phyloP scores from a whole-genome alignment of 805 yeast genomes.

The Starmera dryadoides region DNA sequence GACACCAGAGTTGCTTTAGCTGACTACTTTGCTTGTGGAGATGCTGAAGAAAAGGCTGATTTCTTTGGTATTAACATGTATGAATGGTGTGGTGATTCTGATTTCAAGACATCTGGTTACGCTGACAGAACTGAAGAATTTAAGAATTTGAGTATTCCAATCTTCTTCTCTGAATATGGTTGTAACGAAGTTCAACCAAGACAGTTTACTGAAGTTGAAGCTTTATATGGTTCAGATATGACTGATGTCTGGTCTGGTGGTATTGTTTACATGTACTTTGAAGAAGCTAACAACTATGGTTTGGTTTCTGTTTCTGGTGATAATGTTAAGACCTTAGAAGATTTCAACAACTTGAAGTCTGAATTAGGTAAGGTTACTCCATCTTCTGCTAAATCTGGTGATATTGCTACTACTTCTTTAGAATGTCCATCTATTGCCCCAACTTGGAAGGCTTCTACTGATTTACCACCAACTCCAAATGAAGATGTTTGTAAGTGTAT shows the following conservation, averaged over 20 bases:
- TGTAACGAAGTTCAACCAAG: constrained; percentile 74
- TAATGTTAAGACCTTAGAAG: constrained; percentile 51
- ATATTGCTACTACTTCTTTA: constrained; percentile 28
- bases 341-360: constrained; percentile 49
- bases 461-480: constrained; percentile 75
- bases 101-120: constrained; percentile 60
- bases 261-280: constrained; percentile 84
- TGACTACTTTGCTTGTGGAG: constrained; percentile 76
- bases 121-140: constrained; percentile 65
- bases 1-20: constrained; percentile 68
- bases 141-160: constrained; percentile 65
- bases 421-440: constrained; percentile 44
- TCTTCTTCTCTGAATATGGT: constrained; percentile 86
- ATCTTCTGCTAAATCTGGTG: constrained; percentile 30
- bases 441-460: constrained; percentile 61
- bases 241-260: constrained; percentile 93
- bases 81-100: constrained; percentile 76
- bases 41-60: constrained; percentile 48
- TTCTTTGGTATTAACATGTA: constrained; percentile 84
- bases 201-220: constrained; percentile 65
- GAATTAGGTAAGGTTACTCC: constrained; percentile 50
- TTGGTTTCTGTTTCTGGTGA: constrained; percentile 50
- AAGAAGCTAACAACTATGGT: constrained; percentile 80
- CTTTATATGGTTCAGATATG: constrained; percentile 64
- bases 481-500: constrained; percentile 60